Evolutionary conservation across 768 basidiomycete species (phyloP).

Genomic region (Tephrocybe sp.): DNA sequence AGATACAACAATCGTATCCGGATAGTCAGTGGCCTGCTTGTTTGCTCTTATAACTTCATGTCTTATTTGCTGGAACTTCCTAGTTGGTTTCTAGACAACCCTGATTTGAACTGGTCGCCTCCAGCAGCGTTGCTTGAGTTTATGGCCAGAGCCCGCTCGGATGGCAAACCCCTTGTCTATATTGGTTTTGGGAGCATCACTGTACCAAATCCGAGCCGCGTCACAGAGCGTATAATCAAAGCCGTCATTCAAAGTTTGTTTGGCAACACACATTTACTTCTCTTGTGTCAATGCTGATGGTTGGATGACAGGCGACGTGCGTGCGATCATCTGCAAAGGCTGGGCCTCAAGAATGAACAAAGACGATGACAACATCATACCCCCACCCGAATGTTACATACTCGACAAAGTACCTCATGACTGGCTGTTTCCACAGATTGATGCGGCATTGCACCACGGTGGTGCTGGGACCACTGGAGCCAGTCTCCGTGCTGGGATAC

Average conservation of each 20-base stretch:
- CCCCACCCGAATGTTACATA: slow-evolving; percentile 53
- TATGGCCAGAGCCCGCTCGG: slow-evolving; percentile 53
- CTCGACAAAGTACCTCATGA: slow-evolving; percentile 72
- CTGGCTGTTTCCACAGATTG: slow-evolving; percentile 60
- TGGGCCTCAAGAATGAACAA: slow-evolving; percentile 62
- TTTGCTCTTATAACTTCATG: no score
- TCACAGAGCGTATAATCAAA: slow-evolving; percentile 56
- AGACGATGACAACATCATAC: slow-evolving; percentile 35
- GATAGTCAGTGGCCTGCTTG: slow-evolving; percentile 57
- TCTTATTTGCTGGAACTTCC: no score
- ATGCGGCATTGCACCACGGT: slow-evolving; percentile 67
- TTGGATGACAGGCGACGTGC: slow-evolving; percentile 46
- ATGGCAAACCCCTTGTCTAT: slow-evolving; percentile 64
- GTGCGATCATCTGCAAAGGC: slow-evolving; percentile 68
- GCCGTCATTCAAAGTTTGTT: slow-evolving; percentile 58
- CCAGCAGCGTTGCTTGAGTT: slow-evolving; percentile 49
- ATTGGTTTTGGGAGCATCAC: slow-evolving; percentile 74
- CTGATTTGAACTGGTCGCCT: slow-evolving; percentile 58
- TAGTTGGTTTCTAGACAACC: slow-evolving; percentile 69
- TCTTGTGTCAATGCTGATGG: slow-evolving; percentile 3
- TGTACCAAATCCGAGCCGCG: slow-evolving; percentile 55
- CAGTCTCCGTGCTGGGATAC: slow-evolving; percentile 61
- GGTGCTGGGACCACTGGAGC: slow-evolving; percentile 75
- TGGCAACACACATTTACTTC: neutral
- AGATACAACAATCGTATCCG: slow-evolving; percentile 54